Percentiles rank a stretch among this genome's conserved stretches.
Evolutionary conservation across 2,329 filamentous ascomycete genomes (phyloP).

Genomic region (Rhynchosporium graminicola): DNA sequence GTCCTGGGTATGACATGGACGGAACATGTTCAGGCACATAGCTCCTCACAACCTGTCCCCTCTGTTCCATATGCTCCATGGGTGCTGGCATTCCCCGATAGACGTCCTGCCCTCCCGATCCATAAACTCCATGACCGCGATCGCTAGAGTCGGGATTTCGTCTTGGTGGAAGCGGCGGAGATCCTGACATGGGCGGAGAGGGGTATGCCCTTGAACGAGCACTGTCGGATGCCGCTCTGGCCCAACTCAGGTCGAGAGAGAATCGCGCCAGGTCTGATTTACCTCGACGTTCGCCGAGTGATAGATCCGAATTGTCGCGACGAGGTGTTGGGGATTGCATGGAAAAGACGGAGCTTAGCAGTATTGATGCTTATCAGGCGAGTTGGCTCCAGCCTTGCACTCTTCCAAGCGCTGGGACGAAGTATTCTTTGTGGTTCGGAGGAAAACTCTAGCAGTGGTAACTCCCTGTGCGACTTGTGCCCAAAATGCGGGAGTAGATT

Average conservation of each 20-base stretch:
- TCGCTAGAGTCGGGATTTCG: constrained; percentile 58
- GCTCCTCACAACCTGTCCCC: constrained; percentile 40
- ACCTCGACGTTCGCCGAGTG: constrained; percentile 61
- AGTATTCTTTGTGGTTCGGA: constrained; percentile 24
- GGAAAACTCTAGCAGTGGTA: constrained; percentile 20
- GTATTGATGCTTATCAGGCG: constrained; percentile 25
- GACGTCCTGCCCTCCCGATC: constrained; percentile 50
- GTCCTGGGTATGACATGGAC: constrained; percentile 30
- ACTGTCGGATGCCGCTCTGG: constrained; percentile 56
- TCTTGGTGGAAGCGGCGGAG: constrained; percentile 62
- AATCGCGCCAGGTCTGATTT: constrained; percentile 56
- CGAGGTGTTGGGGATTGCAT: constrained; percentile 56
- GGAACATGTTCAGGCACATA: constrained; percentile 43
- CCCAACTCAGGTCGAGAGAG: constrained; percentile 57
- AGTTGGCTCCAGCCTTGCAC: constrained; percentile 27
- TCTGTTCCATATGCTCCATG: constrained; percentile 34
- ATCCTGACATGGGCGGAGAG: constrained; percentile 74
- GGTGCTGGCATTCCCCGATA: constrained; percentile 46
- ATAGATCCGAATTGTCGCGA: constrained; percentile 43
- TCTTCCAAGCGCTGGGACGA: constrained; percentile 22
- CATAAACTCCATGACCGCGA: constrained; percentile 52
- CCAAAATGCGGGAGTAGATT: background rate
- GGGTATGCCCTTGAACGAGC: constrained; percentile 63
- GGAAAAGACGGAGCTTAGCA: constrained; percentile 41
- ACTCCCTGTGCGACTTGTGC: constrained; percentile 15